Evolutionary conservation across 23 red algal genomes (phyloP).

Genomic region (Gracilaria domingensis): DNA sequence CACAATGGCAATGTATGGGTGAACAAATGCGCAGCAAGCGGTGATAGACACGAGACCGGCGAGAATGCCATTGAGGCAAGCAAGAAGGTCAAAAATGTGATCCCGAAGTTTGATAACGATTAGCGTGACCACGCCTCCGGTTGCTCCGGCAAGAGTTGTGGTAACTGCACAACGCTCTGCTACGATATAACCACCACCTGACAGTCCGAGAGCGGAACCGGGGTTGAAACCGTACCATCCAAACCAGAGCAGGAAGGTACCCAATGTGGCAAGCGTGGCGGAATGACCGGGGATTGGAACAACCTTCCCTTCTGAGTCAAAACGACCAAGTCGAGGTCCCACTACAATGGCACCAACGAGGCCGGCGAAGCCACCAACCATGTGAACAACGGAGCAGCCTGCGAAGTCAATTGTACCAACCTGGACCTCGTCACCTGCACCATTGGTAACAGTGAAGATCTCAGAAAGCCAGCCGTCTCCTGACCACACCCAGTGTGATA

Average conservation of each 20-base stretch:
- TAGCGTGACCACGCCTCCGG: conserved; percentile 78
- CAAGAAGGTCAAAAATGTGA: conserved; percentile 80
- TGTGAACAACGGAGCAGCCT: conserved; percentile 92
- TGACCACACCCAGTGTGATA: conserved; percentile 98
- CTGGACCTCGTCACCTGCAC: conserved; percentile 20
- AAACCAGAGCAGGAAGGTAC: conserved; percentile 95
- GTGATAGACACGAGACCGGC: conserved; percentile 91
- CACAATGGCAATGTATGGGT: conserved; percentile 81
- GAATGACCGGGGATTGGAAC: conserved; percentile 94
- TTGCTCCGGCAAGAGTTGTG: conserved; percentile 82
- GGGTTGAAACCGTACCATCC: conserved; percentile 99
- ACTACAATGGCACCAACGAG: conserved; percentile 87
- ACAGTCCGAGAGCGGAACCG: conserved; percentile 75
- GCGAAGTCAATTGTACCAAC: conserved; percentile 91
- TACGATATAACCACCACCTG: conserved; percentile 22
- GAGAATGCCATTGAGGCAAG: conserved; percentile 87
- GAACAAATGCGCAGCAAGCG: conserved; percentile 83
- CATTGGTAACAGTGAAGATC: conserved; percentile 8
- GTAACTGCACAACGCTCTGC: conserved; percentile 76
- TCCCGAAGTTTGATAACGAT: conserved; percentile 75
- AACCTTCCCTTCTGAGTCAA: conserved; percentile 90
- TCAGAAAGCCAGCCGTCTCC: conserved; percentile 67
- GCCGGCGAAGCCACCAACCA: conserved; percentile 88
- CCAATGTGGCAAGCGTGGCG: conserved; percentile 81
- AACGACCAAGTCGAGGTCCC: conserved; percentile 95